A percentile compares a stretch with the other conserved stretches of the same genome.
phyloP scores from a whole-genome alignment of 75 land plant genomes.

The Larix kaempferi region DNA sequence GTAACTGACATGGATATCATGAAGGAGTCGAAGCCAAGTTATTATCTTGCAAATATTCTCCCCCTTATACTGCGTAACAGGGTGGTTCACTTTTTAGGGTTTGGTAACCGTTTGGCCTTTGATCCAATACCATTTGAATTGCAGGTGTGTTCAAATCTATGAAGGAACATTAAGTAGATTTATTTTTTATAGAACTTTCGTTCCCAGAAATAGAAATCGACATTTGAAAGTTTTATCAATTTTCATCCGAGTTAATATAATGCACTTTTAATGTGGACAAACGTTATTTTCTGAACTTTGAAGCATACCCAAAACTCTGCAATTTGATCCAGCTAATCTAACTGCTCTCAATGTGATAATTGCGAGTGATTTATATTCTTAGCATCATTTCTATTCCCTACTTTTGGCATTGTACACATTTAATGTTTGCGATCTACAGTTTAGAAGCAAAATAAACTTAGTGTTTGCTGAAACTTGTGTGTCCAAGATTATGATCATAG shows the following conservation, averaged over 20 bases:
- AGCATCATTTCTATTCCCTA: background rate
- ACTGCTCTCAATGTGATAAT: background rate
- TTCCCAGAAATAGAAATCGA: background rate
- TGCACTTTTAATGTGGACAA: background rate
- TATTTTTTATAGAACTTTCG: too few relatives aligned
- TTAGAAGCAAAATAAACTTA: too few relatives aligned
- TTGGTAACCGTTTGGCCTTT: constrained; percentile 89
- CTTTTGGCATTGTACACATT: background rate
- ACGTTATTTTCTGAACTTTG: background rate
- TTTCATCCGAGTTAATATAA: background rate
- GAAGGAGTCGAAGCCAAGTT: constrained; percentile 93
- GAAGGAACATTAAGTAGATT: too few relatives aligned
- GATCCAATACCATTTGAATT: constrained; percentile 88
- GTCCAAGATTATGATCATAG: too few relatives aligned
- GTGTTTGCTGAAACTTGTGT: too few relatives aligned
- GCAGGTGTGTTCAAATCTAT: constrained; percentile 51
- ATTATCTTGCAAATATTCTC: constrained; percentile 62
- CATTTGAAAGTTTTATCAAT: background rate
- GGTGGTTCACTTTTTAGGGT: constrained; percentile 92
- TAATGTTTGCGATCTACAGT: too few relatives aligned
- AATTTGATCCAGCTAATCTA: background rate
- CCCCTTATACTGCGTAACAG: constrained; percentile 74
- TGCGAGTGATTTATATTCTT: background rate
- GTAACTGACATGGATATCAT: constrained; percentile 77
- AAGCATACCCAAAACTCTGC: background rate